These are phyloP conservation scores for Fusarium pilosicola DNA, from an alignment of 2,329 filamentous ascomycete species.

Conservation along the genomic window DNA sequence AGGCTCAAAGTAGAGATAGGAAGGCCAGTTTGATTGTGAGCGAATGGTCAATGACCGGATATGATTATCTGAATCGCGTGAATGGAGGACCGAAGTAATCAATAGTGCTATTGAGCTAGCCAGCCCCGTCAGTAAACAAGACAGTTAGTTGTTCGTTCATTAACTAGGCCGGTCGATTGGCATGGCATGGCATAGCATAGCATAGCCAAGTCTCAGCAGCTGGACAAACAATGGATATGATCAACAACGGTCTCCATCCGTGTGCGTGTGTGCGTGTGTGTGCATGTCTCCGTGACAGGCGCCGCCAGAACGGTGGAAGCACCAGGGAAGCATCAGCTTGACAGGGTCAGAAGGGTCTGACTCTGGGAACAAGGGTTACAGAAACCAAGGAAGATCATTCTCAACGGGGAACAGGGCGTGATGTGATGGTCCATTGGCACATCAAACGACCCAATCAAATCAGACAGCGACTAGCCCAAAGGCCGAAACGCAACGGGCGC, in stretches of 20 bases:
- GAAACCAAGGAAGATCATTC: conserved; percentile 29
- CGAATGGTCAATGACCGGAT: neutral
- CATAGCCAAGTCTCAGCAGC: neutral
- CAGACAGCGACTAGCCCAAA: conserved; percentile 1
- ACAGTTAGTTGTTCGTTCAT: neutral
- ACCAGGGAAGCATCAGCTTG: conserved; percentile 35
- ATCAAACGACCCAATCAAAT: conserved; percentile 17
- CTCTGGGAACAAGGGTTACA: neutral
- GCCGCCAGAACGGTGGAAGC: conserved; percentile 38
- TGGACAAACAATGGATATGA: conserved; percentile 27
- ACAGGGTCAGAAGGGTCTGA: conserved; percentile 16
- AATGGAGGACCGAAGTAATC: neutral
- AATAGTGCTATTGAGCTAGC: neutral
- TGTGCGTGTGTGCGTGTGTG: neutral
- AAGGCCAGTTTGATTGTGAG: neutral
- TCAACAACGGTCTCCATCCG: conserved; percentile 29
- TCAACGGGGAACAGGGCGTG: conserved; percentile 16
- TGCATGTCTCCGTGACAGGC: conserved; percentile 25
- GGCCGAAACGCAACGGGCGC: conserved; percentile 38
- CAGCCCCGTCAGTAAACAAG: neutral
- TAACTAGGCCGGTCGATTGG: neutral
- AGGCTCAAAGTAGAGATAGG: conserved; percentile 9
- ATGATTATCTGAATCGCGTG: conserved; percentile 22
- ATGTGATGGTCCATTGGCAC: conserved; percentile 4
- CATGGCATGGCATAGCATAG: neutral